phyloP scores from a whole-genome alignment of 108 stramenopile species.

The Nannochloropsis gaditana region DNA sequence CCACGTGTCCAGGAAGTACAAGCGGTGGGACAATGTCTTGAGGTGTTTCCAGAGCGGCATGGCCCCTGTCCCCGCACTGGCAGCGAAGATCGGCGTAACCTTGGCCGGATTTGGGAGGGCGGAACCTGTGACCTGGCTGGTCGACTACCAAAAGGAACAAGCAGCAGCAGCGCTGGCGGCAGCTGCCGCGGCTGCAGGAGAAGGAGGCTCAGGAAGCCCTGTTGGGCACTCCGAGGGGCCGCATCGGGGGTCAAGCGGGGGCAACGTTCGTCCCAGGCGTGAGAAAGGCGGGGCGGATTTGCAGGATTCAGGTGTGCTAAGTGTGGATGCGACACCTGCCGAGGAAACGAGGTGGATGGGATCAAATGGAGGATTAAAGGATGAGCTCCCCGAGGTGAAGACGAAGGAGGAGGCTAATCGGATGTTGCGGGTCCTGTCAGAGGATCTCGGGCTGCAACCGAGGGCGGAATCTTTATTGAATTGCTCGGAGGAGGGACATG shows the following conservation, averaged over 20 bases:
- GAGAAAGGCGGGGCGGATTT: neutral
- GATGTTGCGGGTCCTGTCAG: neutral
- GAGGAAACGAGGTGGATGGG: neutral
- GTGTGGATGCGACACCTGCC: neutral
- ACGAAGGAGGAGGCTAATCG: neutral
- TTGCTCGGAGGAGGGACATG: neutral
- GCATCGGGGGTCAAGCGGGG: neutral
- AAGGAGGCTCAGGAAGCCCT: neutral
- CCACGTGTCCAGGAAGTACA: constrained; percentile 13
- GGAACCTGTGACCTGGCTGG: constrained; percentile 3
- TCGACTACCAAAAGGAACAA: neutral
- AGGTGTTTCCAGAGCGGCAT: neutral
- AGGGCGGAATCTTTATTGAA: neutral
- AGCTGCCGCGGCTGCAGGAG: neutral
- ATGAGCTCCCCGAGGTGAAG: constrained; percentile 6
- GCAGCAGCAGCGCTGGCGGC: too few species aligned
- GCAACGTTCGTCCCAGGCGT: neutral
- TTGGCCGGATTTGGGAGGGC: neutral
- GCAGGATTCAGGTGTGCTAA: neutral
- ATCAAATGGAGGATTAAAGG: neutral
- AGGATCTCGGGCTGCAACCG: neutral
- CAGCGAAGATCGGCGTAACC: neutral
- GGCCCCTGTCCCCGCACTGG: neutral
- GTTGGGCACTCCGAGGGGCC: neutral
- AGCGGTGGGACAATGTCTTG: neutral